Base-by-base conservation (phyloP, 2,329 filamentous ascomycete species). In the Trichoderma oligosporum region DNA sequence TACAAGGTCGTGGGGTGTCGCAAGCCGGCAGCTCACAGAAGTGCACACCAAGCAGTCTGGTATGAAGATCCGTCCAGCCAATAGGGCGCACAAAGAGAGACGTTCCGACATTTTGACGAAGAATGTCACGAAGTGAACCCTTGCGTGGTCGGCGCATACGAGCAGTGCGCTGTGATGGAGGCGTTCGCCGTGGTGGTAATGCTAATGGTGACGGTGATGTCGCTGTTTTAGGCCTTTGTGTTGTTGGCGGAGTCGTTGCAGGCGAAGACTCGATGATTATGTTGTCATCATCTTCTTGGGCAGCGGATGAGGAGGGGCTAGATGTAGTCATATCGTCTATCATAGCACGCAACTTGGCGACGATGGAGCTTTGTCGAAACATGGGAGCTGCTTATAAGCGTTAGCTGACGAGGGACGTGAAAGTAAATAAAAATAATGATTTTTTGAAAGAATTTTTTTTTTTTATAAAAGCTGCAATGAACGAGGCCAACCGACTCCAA, bases 31-130 rank as follows among this genome's bases (percentile, higher is more conserved):
- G 69, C 62, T 76, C 70, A 24, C 68, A 59, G 68, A 82, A 84
- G 41, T 67, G 67, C 14, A 73, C 77, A 22, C 74, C 75, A 5
- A 84, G 77, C 2, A 82, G 68, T 41, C 70, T 66, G 8, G 73
- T 64, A 59, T 84, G 82, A 1, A 72, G 57, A 54, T 83, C 80
- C 14, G 77, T 82, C 82, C 82, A 84, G 64, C 74, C 77, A 44
- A 82, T 76, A 2, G 82, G 82, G 24, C 76, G 73, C 46, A 80
- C 68, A 58, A 77, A 82, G 18, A 84, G 77, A 0, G 76, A 73
- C 0, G 66, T 68, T 41, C 78, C 76, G 31, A 74, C 67, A 63
- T 83, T 65, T 20, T 78, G 71, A 59, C 77, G 75, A 59, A 84
- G 71, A 42, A 81, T 72, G 60, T 80, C 79, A 63, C 77, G 78